Percentiles rank a stretch among this genome's conserved stretches.
These are phyloP conservation scores for Delphinella strobiligena DNA, from an alignment of 2,329 filamentous ascomycete genomes.

Conservation along the genomic window DNA sequence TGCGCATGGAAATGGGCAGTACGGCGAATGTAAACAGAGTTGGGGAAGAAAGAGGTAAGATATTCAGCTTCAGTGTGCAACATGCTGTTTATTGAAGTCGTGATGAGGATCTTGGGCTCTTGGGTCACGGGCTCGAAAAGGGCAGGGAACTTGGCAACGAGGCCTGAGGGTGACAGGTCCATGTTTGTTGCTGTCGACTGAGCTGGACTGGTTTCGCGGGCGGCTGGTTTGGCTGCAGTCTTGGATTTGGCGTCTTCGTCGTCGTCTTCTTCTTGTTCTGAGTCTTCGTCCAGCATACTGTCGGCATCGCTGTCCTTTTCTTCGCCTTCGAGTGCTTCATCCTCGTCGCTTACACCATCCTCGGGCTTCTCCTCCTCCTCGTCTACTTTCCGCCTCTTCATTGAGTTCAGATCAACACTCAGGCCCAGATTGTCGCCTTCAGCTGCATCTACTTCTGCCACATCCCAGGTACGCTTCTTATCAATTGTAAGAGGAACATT, in stretches of 20 bases:
- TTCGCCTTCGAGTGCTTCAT: slow-evolving; percentile 38
- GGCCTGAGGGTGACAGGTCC: slow-evolving; percentile 47
- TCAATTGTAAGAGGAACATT: slow-evolving; percentile 78
- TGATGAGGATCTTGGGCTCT: slow-evolving; percentile 77
- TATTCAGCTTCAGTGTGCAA: slow-evolving; percentile 73
- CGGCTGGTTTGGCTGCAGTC: slow-evolving; percentile 16
- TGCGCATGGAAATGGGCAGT: slow-evolving; percentile 72
- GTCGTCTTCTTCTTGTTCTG: slow-evolving; percentile 41
- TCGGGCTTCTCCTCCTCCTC: slow-evolving; percentile 30
- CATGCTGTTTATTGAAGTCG: slow-evolving; percentile 78
- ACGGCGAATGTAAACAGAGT: slow-evolving; percentile 68
- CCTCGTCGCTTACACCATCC: slow-evolving; percentile 25
- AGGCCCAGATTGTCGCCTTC: slow-evolving; percentile 28
- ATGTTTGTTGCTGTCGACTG: slow-evolving; percentile 48
- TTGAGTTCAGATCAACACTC: slow-evolving; percentile 32
- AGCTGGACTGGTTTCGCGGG: slow-evolving; percentile 29
- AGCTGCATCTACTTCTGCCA: slow-evolving; percentile 30
- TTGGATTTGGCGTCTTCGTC: slow-evolving; percentile 29
- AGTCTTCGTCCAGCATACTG: slow-evolving; percentile 62
- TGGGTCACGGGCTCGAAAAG: slow-evolving; percentile 45
- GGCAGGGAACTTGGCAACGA: slow-evolving; percentile 48
- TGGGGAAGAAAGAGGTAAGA: slow-evolving; percentile 72
- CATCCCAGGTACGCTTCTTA: slow-evolving; percentile 79
- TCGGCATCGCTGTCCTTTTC: slow-evolving; percentile 55
- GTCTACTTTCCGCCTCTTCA: slow-evolving; percentile 32